Conservation (phyloP, 768 basidiomycete genomes). For the Suillus weaverae region DNA sequence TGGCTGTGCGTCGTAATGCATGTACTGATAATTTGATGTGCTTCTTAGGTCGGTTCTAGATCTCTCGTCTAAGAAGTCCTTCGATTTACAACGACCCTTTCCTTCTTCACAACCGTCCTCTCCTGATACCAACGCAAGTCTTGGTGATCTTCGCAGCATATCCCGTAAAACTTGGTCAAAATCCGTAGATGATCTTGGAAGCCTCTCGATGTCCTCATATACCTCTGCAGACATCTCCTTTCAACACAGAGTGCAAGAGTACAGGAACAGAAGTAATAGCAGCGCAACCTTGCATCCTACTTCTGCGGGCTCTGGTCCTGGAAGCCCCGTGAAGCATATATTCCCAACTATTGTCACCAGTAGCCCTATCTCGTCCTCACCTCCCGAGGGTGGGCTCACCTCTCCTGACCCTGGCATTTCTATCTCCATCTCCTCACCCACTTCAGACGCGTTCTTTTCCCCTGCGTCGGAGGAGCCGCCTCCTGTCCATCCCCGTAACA, state of each 20-base stretch:
- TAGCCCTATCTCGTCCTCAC: conserved; percentile 27
- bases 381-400: conserved; percentile 17
- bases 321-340: conserved; percentile 39
- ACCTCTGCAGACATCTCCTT: conserved; percentile 48
- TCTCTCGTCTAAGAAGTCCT: conserved; percentile 49
- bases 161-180: conserved; percentile 77
- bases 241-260: conserved; percentile 63
- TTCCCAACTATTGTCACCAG: conserved; percentile 37
- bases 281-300: conserved; percentile 49
- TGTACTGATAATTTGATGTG: conserved; percentile 22
- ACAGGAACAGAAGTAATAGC: conserved; percentile 61
- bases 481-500: conserved; percentile 59
- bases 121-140: conserved; percentile 34
- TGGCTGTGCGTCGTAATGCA: neutral
- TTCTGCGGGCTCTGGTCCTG: conserved; percentile 26
- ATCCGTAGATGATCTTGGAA: conserved; percentile 77
- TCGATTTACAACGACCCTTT: conserved; percentile 40
- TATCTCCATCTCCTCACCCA: conserved; percentile 49
- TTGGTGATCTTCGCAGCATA: conserved; percentile 69
- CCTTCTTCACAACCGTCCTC: conserved; percentile 31
- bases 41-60: conserved; percentile 63
- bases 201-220: conserved; percentile 39
- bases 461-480: conserved; percentile 36
- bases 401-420: conserved; percentile 39
- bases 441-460: conserved; percentile 35